Evolutionary conservation across 2,329 filamentous ascomycete genomes (phyloP), one percentile per base, ranked within the genome.

Genomic region (Paecilomyces niveus): DNA sequence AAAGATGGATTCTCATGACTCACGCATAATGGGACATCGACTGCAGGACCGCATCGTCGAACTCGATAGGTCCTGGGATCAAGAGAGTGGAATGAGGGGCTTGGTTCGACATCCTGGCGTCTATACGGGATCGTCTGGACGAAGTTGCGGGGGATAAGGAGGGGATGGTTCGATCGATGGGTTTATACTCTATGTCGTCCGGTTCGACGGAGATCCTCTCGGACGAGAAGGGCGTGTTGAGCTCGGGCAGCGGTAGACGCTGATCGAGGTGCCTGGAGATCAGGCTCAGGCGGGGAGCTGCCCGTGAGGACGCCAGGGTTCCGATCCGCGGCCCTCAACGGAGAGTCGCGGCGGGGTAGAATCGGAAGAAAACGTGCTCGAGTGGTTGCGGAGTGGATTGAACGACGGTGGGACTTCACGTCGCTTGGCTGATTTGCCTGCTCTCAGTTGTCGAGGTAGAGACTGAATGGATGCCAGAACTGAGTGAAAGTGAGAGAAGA

Each of bases 1-100:
- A 8, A 5, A 18, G n/a, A 18, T 4, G n/a, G 8, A 21, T 21
- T 18, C n/a, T 45, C 15, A 45, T 18, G n/a, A 68, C 65, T 65
- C 60, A 72, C 78, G 69, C 80, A 91, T 89, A 96, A 78, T 96
- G 92, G 80, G 89, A 88, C 93, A 97, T 97, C 61, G 92, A 90
- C 76, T 92, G 85, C 56, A 97, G 85, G 61, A 97, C 93, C 54
- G 87, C 92, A 93, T 97, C 93, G 74, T 97, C 93, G 72, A 97
- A 97, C 80, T 97, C 93, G 75, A 97, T 96, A 70, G 94, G 94
- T 63, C 94, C 94, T 54, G 94, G 94, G 71, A 99, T 97, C 78
- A 99, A 86, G 77, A 99, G 82, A 58, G 93, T 88, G 56, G 85
- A 80, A 71, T 88, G 85, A 58, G 81, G 74, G 57, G 82, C 68